A percentile compares a stretch with the other conserved stretches of the same genome.
phyloP scores from a whole-genome alignment of 148 eudicot genomes.

The Rhododendron griersonianum region DNA sequence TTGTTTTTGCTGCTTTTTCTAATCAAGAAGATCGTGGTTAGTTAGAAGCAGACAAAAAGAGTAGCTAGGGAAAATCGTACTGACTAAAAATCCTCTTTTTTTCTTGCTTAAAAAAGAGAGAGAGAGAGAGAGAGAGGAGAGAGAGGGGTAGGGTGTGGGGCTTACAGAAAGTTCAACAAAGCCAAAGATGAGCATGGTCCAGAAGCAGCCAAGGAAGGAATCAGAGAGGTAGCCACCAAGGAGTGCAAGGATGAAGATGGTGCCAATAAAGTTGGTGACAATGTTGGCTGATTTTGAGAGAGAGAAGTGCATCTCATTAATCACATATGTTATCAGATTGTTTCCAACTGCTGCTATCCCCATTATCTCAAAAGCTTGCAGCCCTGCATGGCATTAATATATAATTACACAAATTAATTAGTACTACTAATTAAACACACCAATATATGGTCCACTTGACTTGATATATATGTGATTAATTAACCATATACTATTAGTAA shows the following conservation, averaged over 20 bases:
- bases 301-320: conserved; percentile 91
- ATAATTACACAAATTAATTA: not conserved
- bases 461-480: no score
- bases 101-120: not conserved
- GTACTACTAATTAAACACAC: no score
- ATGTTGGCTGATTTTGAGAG: conserved; percentile 81
- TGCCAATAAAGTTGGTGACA: conserved; percentile 91
- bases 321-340: conserved; percentile 88
- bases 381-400: conserved; percentile 32
- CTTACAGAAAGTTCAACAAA: conserved; percentile 88
- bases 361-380: conserved; percentile 93
- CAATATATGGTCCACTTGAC: not conserved
- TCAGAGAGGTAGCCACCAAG: conserved; percentile 94
- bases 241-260: conserved; percentile 77
- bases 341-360: conserved; percentile 97
- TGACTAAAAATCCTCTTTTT: not conserved
- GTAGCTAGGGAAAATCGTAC: not conserved
- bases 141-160: not conserved
- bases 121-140: not conserved
- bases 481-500: no score
- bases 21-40: not conserved
- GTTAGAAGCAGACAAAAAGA: conserved; percentile 6
- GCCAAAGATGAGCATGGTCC: conserved; percentile 98
- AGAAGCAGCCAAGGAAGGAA: conserved; percentile 86
- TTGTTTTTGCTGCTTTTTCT: not conserved